These are phyloP conservation scores for Zarea fungicola DNA, from an alignment of 2,329 filamentous ascomycete genomes.

Conservation along the genomic window DNA sequence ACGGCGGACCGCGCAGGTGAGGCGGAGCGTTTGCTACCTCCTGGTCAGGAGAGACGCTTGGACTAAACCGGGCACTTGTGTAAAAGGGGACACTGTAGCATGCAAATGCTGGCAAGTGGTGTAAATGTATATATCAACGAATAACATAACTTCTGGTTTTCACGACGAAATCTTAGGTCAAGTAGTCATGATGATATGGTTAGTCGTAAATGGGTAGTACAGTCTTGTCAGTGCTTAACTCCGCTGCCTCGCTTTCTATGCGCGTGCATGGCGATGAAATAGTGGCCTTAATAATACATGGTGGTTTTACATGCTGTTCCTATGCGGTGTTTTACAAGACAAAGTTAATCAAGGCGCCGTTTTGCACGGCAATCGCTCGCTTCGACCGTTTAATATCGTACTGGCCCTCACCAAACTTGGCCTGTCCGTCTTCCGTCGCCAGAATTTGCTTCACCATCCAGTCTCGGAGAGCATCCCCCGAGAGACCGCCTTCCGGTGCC, in stretches of 20 bases:
- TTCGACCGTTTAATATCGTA: conserved; percentile 49
- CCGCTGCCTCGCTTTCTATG: no score
- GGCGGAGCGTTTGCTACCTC: conserved; percentile 22
- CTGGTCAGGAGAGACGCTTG: conserved; percentile 23
- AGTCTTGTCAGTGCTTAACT: no score
- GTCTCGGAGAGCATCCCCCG: conserved; percentile 42
- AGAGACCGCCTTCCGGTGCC: conserved; percentile 37
- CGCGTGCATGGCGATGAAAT: no score
- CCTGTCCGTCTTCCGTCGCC: conserved; percentile 53
- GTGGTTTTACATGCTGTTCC: conserved; percentile 6
- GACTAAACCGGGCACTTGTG: no score
- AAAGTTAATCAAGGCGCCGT: conserved; percentile 70
- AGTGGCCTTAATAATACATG: conserved; percentile 5
- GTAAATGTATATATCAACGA: background rate
- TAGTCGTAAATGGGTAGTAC: no score
- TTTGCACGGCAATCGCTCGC: conserved; percentile 60
- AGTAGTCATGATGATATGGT: conserved; percentile 7
- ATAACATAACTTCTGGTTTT: background rate
- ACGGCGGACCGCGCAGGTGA: conserved; percentile 15
- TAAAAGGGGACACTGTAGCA: no score
- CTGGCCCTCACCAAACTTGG: conserved; percentile 45
- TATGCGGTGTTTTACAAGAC: conserved; percentile 50
- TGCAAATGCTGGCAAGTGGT: no score
- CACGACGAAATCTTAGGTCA: background rate
- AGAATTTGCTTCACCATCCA: conserved; percentile 61